phyloP scores from a whole-genome alignment of 352 stramenopile genomes.

The Globisporangium polare region DNA sequence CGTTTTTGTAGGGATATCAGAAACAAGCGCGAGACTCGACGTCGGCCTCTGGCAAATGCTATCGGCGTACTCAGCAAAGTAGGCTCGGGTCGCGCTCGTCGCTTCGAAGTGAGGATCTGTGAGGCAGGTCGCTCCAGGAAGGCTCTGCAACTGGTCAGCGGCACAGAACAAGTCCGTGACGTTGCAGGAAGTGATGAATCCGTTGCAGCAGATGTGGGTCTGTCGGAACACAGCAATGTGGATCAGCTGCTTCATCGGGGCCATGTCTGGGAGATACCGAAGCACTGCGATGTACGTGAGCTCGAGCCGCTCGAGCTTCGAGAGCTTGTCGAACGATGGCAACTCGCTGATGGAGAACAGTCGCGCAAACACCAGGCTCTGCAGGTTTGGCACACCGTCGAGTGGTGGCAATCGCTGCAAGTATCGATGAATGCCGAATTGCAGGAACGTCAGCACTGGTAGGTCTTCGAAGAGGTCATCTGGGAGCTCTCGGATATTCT shows the following conservation, averaged over 20 bases:
- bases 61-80: conserved; percentile 10
- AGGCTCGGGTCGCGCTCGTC: conserved; percentile 7
- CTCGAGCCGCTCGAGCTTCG: conserved; percentile 23
- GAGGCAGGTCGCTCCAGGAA: conserved; percentile 17
- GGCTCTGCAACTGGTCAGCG: not conserved
- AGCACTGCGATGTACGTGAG: conserved; percentile 20
- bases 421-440: conserved; percentile 27
- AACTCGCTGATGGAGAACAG: conserved; percentile 21
- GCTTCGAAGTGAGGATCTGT: conserved; percentile 1
- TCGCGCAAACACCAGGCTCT: conserved; percentile 25
- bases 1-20: conserved; percentile 17
- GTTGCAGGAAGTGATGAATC: conserved; percentile 26
- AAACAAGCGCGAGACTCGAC: not conserved
- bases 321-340: conserved; percentile 20
- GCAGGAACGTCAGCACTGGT: conserved; percentile 27
- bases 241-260: conserved; percentile 8
- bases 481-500: conserved; percentile 23
- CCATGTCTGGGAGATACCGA: conserved; percentile 21
- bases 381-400: conserved; percentile 24
- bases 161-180: conserved; percentile 23
- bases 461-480: conserved; percentile 30
- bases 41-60: conserved; percentile 17
- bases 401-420: conserved; percentile 26
- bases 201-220: conserved; percentile 34
- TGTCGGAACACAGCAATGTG: conserved; percentile 26